Evolutionary conservation across 2,329 filamentous ascomycete species (phyloP), one percentile per base, ranked within the genome.

Genomic region (Penicillium janthinellum): DNA sequence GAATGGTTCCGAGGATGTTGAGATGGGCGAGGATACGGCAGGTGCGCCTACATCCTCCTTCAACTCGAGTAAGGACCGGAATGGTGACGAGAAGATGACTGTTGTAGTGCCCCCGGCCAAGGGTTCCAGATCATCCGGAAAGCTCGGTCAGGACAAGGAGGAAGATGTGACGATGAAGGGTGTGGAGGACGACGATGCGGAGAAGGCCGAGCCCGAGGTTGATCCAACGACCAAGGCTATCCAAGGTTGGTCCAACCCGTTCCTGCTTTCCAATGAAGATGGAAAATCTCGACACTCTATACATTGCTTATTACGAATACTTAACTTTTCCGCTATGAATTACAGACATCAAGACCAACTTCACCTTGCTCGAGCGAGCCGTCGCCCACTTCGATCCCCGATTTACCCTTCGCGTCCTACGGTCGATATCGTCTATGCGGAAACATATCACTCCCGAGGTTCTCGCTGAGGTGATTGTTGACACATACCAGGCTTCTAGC

Each of bases 361-460:
- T 97, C 75, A 86, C 87, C 54, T 85, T 99, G 66, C 85, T 99
- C 73, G 93, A 97, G 73, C 90, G 92, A 72, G 95, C 93, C 67
- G 94, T 99, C 65, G 84, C 88, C 66, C 87, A 96, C 70, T 99
- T 98, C 77, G 95, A 99, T 79, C 88, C 93, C 60, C 89, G 95
- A 82, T 99, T 97, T 80, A 92, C 94, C 58, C 89, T 99, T 65
- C 88, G 95, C 74, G 95, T 95, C 63, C 86, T 99, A 65, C 90
- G 95, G 71, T 96, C 93, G 70, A 96, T 98, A 80, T 96, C 95
- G 42, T 93, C 92, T 57, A 88, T 98, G 76, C 92, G 95, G 76
- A 98, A 98, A 84, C 88, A 91, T 67, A 84, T 96, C 68, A 91
- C 89, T 14, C 86, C 90, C 59, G 90, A 94, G 68, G 88, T 96